Base-by-base conservation (phyloP, 2,329 filamentous ascomycete species). In the Penicillium fuscoglaucum region DNA sequence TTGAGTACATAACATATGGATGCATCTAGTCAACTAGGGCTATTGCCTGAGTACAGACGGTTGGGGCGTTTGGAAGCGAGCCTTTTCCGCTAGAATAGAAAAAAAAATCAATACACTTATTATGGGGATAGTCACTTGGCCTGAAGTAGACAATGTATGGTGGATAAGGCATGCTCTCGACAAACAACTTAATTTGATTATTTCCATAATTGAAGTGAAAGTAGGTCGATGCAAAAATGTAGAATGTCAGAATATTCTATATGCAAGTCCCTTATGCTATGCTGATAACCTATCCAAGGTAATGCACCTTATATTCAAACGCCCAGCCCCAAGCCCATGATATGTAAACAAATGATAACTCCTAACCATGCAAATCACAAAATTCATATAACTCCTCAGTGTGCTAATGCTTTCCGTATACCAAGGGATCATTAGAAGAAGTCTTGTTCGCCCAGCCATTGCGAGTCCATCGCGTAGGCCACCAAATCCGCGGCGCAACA, bases 401-500 rank as follows among this genome's bases (percentile, higher is more conserved):
- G 12, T 10, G 9, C 28, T 8, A 41, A 44, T 44, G 10, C 35
- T 28, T 49, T 40, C 24, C 4, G 17, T 41, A 43, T 50, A 31
- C 28, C 6, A 21, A 13, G 0, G n/a, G 1, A n/a, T 17, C 3
- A 41, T 66, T 29, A 70, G 49, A 76, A 74, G 58, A 78, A 78
- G 53, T 78, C 74, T 19, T 68, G 61, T 59, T 76, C 74, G 3
- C 62, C 66, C 52, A 78, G 57, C 76, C 76, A 78, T 41, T 73
- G 67, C 24, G 72, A 73, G 49, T 77, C 75, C 66, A 78, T 77
- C 9, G 76, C 76, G 59, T 76, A 77, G 12, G 76, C 75, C 7
- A 78, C 74, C 40, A 78, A 58, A 63, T 78, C 76, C 12, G 75
- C 76, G 1, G 76, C 74, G 66, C 75, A 78, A 46, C 72, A 76